phyloP scores from a whole-genome alignment of 148 eudicot genomes.

The Vaccinium darrowii region DNA sequence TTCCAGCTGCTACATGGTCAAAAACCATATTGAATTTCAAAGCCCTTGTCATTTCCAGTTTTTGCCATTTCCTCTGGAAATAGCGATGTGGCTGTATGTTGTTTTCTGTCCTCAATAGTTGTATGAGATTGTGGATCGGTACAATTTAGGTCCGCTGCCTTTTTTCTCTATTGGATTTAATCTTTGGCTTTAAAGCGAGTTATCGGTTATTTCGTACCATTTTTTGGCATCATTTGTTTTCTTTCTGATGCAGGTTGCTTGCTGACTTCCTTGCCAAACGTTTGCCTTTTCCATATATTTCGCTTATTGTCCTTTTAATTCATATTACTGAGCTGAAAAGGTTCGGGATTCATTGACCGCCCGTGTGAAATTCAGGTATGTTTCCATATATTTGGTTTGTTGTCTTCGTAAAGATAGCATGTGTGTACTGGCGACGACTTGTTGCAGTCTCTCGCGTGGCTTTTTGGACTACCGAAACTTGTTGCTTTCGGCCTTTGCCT shows the following conservation, averaged over 20 bases:
- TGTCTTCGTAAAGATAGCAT: too few relatives aligned
- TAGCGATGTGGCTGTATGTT: background rate
- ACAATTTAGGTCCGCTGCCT: background rate
- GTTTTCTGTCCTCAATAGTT: background rate
- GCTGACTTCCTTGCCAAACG: background rate
- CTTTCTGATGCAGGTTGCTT: background rate
- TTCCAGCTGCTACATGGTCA: background rate
- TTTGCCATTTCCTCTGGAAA: background rate
- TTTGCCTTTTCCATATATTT: background rate
- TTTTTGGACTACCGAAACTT: background rate
- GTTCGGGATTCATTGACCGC: background rate
- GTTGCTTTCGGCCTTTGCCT: background rate
- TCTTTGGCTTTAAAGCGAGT: background rate
- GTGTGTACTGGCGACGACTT: background rate
- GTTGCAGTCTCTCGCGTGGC: background rate
- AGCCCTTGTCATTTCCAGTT: conserved; percentile 1
- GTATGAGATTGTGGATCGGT: background rate
- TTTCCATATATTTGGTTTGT: too few relatives aligned
- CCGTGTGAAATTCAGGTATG: background rate
- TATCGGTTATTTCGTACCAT: background rate
- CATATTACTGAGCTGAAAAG: background rate
- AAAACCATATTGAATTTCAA: background rate
- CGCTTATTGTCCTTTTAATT: background rate
- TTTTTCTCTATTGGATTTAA: background rate
- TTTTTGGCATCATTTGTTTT: background rate